Evolutionary conservation across 176 grass and related monocot genomes (phyloP).

Genomic region (Eragrostis curvula): DNA sequence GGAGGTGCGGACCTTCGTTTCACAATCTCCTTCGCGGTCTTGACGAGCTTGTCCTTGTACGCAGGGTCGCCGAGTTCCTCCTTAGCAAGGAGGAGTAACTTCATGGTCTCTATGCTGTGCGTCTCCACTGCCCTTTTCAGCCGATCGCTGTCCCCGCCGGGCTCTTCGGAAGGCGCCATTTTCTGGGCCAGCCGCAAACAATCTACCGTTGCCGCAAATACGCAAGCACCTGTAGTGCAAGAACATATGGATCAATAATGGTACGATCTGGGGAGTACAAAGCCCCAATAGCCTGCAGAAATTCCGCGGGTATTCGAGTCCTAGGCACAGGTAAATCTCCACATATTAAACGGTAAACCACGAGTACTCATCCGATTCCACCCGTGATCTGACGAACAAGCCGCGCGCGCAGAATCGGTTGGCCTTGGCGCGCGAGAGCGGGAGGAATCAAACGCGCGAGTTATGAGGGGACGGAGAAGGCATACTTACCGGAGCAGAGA

Average conservation of each 20-base stretch:
- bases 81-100: slow-evolving; percentile 29
- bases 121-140: neutral
- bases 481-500: neutral
- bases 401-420: neutral
- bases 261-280: neutral
- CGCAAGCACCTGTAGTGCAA: slow-evolving; percentile 15
- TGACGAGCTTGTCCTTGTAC: slow-evolving; percentile 24
- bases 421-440: neutral
- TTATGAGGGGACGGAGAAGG: neutral
- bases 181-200: neutral
- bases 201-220: neutral
- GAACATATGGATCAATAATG: neutral
- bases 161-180: slow-evolving; percentile 10
- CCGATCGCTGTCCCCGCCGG: neutral
- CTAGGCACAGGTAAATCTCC: neutral
- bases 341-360: neutral
- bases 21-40: neutral
- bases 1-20: slow-evolving; percentile 15
- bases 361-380: neutral
- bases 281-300: neutral
- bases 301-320: neutral
- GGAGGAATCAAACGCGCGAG: neutral
- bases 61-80: neutral
- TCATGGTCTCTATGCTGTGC: neutral
- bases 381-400: neutral